phyloP scores from a whole-genome alignment of 1,284 basidiomycete species.

The Puccinia novopanici region DNA sequence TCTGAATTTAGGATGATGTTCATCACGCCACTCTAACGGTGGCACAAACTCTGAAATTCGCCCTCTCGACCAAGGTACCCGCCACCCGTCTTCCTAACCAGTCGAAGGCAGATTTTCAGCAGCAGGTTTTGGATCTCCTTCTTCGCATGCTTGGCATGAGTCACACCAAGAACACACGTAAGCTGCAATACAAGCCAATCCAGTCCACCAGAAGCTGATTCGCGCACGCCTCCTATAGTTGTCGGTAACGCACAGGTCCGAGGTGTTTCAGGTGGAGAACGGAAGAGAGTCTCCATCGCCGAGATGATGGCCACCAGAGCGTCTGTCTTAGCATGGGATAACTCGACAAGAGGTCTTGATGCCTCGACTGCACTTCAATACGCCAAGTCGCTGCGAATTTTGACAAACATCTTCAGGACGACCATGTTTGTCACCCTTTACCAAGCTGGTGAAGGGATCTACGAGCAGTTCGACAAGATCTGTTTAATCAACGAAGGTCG shows the following conservation, averaged over 20 bases:
- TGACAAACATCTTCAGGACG: slow-evolving; percentile 63
- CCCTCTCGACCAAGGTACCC: slow-evolving; percentile 64
- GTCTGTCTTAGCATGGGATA: slow-evolving; percentile 56
- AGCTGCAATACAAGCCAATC: background rate
- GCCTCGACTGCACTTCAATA: slow-evolving; percentile 67
- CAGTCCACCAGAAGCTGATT: background rate
- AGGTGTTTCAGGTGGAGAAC: slow-evolving; percentile 66
- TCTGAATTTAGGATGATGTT: slow-evolving; percentile 65
- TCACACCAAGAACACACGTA: slow-evolving; percentile 47
- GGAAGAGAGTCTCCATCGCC: slow-evolving; percentile 68
- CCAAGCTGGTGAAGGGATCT: slow-evolving; percentile 65
- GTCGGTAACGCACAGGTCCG: slow-evolving; percentile 64
- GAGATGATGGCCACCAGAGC: slow-evolving; percentile 64
- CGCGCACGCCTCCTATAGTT: background rate
- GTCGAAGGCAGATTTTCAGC: slow-evolving; percentile 62
- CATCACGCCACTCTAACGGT: slow-evolving; percentile 68
- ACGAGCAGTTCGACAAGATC: slow-evolving; percentile 66
- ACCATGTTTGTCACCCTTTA: slow-evolving; percentile 61
- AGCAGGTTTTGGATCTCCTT: slow-evolving; percentile 64
- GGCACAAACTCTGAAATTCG: slow-evolving; percentile 65
- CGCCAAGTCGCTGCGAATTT: slow-evolving; percentile 64
- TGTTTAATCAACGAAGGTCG: slow-evolving; percentile 75
- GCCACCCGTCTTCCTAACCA: slow-evolving; percentile 64
- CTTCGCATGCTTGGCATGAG: slow-evolving; percentile 63
- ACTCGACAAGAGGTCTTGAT: slow-evolving; percentile 75